Conservation (phyloP, 192 early-diverging fungal species). For the Obelidium mucronatum region DNA sequence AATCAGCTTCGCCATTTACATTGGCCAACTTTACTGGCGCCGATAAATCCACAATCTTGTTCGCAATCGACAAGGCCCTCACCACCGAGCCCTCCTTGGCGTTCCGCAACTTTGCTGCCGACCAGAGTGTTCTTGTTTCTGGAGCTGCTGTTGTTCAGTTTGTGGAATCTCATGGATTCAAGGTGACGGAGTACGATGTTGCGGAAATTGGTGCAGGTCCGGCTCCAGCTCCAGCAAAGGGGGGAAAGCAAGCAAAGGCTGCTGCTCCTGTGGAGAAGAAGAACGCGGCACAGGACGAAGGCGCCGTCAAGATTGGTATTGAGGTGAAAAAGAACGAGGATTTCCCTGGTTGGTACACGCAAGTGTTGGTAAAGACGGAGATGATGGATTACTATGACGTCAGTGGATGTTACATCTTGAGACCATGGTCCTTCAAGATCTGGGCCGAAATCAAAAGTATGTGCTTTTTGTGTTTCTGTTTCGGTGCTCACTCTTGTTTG, state of each 20-base stretch:
- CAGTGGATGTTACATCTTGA: conserved; percentile 97
- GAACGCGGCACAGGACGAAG: conserved; percentile 52
- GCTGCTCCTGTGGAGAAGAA: conserved; percentile 48
- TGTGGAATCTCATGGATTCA: conserved; percentile 60
- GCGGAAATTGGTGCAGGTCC: conserved; percentile 54
- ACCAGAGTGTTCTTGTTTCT: conserved; percentile 67
- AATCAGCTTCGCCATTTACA: conserved; percentile 77
- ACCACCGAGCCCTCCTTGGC: conserved; percentile 59
- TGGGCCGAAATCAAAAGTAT: conserved; percentile 95
- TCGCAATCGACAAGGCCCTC: conserved; percentile 78
- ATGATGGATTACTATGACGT: conserved; percentile 99
- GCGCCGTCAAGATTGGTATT: conserved; percentile 79
- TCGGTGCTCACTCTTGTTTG: background rate
- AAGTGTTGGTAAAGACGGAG: conserved; percentile 88
- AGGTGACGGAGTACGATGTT: conserved; percentile 58
- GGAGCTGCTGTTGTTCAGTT: conserved; percentile 62
- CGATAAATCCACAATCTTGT: conserved; percentile 67
- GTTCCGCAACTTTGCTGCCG: conserved; percentile 71
- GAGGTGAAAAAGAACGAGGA: conserved; percentile 87
- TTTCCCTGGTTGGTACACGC: conserved; percentile 93
- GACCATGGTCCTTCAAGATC: conserved; percentile 93
- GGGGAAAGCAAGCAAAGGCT: conserved; percentile 35
- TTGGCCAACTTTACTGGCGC: conserved; percentile 63
- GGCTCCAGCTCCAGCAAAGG: conserved; percentile 35
- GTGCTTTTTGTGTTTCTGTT: background rate